Base-by-base conservation (phyloP, 1,139 yeast species). In the Pichia sp. region DNA sequence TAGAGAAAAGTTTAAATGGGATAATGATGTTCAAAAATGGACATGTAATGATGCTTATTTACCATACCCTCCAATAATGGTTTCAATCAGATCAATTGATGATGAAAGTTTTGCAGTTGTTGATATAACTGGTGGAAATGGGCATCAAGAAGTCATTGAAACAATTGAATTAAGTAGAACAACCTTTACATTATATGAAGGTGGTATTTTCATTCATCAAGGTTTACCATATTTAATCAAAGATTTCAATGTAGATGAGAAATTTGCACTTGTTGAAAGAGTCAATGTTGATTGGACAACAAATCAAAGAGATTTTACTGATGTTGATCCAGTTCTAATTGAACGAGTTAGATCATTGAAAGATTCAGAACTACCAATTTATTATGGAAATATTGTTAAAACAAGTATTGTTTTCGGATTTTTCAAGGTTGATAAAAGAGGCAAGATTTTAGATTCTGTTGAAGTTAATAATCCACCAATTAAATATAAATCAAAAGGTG, bases 261-360 rank as follows among this genome's bases (percentile, higher is more conserved):
- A 73, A 48, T 86, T 69, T 65, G 97, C 97, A 0, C 83, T 82
- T 53, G 96, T 90, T 2, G 82, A 80, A 56, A 68, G 96, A 49
- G 96, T 90, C 0, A 82, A 84, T 57, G 97, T 92, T 11, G 96
- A 90, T 55, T 92, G 98, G 97, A 76, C 80, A 1, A 92, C 99
- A 0, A 75, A 76, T 45, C 97, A 92, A 60, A 71, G 98, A 48
- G 98, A 94, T 64, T 92, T 76, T 57, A 87, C 96, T 0, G 95
- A 92, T 63, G 84, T 90, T 13, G 97, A 94, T 62, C 97, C 99
- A 0, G 65, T 73, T 27, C 84, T 82, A 58, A 83, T 84, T 44
- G 89, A 85, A 56, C 66, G 71, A 47, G 76, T 85, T 8, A 71
- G 85, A 49, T 77, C 85, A 12, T 63, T 85, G 18, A 59, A 68